Percentiles rank a stretch among this genome's conserved stretches.
These are phyloP conservation scores for Rhipidocladum racemiflorum DNA, from an alignment of 176 grass and related monocot genomes.

Conservation along the genomic window DNA sequence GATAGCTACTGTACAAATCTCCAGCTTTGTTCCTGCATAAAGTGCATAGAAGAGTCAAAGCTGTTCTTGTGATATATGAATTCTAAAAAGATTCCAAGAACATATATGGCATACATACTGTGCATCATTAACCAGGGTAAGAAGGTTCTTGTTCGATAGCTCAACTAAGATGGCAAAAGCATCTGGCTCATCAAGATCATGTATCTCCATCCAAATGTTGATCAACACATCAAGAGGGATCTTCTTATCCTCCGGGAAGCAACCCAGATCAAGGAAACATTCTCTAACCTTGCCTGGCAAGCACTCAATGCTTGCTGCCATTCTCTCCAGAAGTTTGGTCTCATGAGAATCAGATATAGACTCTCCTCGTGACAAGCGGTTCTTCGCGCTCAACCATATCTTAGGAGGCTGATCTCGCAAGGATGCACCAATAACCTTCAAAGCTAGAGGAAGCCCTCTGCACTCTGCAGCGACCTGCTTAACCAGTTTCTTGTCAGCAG, in stretches of 20 bases:
- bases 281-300: constrained; percentile 71
- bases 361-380: constrained; percentile 79
- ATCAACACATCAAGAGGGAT: constrained; percentile 90
- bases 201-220: constrained; percentile 95
- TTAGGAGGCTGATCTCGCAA: constrained; percentile 76
- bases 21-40: constrained; percentile 75
- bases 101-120: constrained; percentile 53
- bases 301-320: constrained; percentile 78
- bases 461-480: constrained; percentile 90
- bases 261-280: constrained; percentile 94
- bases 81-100: constrained; percentile 16
- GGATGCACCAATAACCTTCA: constrained; percentile 85
- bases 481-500: constrained; percentile 83
- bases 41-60: constrained; percentile 13
- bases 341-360: constrained; percentile 85
- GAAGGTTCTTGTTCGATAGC: constrained; percentile 80
- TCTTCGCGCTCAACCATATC: constrained; percentile 95
- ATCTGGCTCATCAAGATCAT: constrained; percentile 87
- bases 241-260: constrained; percentile 96
- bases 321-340: constrained; percentile 75
- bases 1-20: constrained; percentile 88
- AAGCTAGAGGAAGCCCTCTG: constrained; percentile 89
- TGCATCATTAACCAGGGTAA: constrained; percentile 90
- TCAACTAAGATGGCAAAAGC: constrained; percentile 85
- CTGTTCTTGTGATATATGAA: not conserved